Percentiles rank a stretch among this genome's conserved stretches.
Evolutionary conservation across 1,284 basidiomycete species (phyloP).

Genomic region (Dichomitus squalens): DNA sequence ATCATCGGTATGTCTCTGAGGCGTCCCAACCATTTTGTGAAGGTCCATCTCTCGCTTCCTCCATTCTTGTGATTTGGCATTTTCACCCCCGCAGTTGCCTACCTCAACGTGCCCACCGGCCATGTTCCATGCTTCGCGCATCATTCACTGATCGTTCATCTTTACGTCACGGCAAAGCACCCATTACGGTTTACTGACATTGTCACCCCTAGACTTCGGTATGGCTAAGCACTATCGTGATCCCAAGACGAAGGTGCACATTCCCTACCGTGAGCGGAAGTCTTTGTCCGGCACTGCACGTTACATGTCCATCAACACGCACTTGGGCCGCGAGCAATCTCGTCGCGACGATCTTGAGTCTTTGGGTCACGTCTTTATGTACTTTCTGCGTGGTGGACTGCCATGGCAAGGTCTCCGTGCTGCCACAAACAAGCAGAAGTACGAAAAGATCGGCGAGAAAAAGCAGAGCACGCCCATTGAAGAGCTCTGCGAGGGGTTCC

Average conservation of each 20-base stretch:
- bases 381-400: slow-evolving; percentile 90
- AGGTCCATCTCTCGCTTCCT: background rate
- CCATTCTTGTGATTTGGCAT: background rate
- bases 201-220: slow-evolving; percentile 78
- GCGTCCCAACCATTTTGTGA: background rate
- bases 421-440: slow-evolving; percentile 98
- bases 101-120: background rate
- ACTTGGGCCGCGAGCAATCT: slow-evolving; percentile 90
- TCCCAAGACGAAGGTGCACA: slow-evolving; percentile 96
- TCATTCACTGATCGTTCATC: background rate
- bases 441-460: slow-evolving; percentile 98
- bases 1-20: slow-evolving; percentile 71
- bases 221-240: slow-evolving; percentile 99
- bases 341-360: slow-evolving; percentile 94
- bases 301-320: slow-evolving; percentile 99
- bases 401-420: slow-evolving; percentile 97
- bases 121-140: background rate
- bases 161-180: background rate
- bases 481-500: slow-evolving; percentile 96
- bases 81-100: background rate
- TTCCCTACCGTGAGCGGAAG: slow-evolving; percentile 98
- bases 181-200: background rate
- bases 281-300: slow-evolving; percentile 96
- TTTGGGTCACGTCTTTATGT: slow-evolving; percentile 98
- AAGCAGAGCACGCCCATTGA: slow-evolving; percentile 93